phyloP scores from a whole-genome alignment of 331 rosid species.

The Telfairia occidentalis region DNA sequence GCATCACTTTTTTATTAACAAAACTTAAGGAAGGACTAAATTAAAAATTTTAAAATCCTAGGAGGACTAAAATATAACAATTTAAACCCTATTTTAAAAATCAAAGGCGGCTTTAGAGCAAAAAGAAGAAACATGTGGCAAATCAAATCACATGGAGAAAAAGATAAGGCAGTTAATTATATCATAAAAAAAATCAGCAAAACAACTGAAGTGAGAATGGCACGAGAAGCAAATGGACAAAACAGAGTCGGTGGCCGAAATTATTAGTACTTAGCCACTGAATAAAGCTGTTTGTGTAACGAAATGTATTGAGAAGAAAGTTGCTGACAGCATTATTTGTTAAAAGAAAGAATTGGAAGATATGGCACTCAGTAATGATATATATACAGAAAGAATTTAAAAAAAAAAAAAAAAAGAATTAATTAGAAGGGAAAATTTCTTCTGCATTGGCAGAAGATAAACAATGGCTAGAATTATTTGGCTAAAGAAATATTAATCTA shows the following conservation, averaged over 20 bases:
- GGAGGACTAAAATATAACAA: too few relatives aligned
- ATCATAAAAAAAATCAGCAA: neutral
- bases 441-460: constrained; percentile 2
- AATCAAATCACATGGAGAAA: neutral
- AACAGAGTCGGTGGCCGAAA: neutral
- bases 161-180: neutral
- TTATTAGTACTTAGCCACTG: neutral
- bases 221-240: neutral
- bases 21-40: too few relatives aligned
- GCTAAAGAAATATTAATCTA: neutral
- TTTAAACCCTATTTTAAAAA: neutral
- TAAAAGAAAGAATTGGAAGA: neutral
- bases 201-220: neutral
- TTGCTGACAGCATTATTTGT: neutral
- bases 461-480: neutral
- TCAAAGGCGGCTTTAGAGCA: neutral
- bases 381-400: neutral
- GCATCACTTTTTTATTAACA: too few relatives aligned
- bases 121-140: neutral
- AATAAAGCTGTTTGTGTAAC: neutral
- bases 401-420: neutral
- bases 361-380: neutral
- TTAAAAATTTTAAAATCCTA: too few relatives aligned
- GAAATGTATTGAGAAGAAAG: neutral
- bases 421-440: neutral